phyloP scores from a whole-genome alignment of 352 stramenopile genomes.

The Phytophthora idaei region DNA sequence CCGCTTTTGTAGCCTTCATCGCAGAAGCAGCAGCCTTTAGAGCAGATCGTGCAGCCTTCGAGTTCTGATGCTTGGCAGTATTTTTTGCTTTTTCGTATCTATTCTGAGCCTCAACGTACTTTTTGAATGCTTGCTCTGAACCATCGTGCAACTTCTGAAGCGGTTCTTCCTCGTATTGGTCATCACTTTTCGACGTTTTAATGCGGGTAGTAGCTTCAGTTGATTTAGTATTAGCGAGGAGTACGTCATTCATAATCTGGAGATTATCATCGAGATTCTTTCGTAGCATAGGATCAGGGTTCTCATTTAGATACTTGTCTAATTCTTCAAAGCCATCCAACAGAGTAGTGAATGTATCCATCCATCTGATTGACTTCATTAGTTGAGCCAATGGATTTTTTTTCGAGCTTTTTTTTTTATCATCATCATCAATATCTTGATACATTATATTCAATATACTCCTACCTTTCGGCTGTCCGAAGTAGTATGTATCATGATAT shows the following conservation, averaged over 20 bases:
- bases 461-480: no score
- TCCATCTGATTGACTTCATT: slow-evolving; percentile 19
- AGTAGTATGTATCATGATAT: no score
- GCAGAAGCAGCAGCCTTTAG: background rate
- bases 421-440: no score
- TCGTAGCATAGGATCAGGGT: slow-evolving; percentile 2
- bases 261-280: slow-evolving; percentile 22
- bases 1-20: background rate
- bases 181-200: slow-evolving; percentile 4
- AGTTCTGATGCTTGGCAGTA: background rate
- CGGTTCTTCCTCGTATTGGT: slow-evolving; percentile 5
- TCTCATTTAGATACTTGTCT: slow-evolving; percentile 1
- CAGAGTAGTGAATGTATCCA: slow-evolving; percentile 18
- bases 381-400: no score
- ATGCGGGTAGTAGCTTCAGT: slow-evolving; percentile 6
- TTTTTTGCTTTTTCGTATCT: background rate
- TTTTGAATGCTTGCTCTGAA: slow-evolving; percentile 7
- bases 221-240: slow-evolving; percentile 16
- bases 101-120: slow-evolving; percentile 13
- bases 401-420: background rate
- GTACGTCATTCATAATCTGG: slow-evolving; percentile 2
- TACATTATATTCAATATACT: no score
- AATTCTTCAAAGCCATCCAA: slow-evolving; percentile 15
- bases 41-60: background rate
- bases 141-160: slow-evolving; percentile 18